Evolutionary conservation across 1,139 yeast species (phyloP), one percentile per base, ranked within the genome.

Genomic region (Trichomonascaceae sp.): DNA sequence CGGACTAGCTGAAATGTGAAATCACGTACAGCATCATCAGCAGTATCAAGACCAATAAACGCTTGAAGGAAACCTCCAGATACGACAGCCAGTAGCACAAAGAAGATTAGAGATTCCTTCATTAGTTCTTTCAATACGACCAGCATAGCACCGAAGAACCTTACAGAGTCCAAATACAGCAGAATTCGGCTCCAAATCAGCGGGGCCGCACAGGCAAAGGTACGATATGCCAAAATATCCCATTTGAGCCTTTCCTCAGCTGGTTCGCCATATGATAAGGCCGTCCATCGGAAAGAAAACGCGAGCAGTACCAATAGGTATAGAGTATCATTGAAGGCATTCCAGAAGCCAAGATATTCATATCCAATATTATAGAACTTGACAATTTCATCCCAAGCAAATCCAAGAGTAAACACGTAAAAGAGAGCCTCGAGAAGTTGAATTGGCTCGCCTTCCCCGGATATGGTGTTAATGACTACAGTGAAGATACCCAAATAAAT

Each of bases 101-200:
- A 89, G 72, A 89, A 89, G 44, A 88, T 77, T 27, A 87, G 69
- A 1, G 93, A 84, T 68, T 89, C 96, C 63, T 85, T 83, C 88
- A 89, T 84, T 87, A 89, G 85, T 57, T 85, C 85, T 63, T 87
- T 87, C 55, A 87, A 74, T 3, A 89, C 93, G 44, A 89, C 93
- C 61, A 89, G 79, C 89, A 88, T 85, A 3, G 91, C 90, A 45
- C 96, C 96, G 53, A 88, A 89, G 68, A 89, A 88, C 63, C 82
- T 79, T 60, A 85, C 83, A 3, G 93, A 85, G 67, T 89, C 96
- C 64, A 88, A 77, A 69, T 77, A 88, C 47, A 89, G 74, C 54
- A 89, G 73, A 55, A 89, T 72, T 55, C 96, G 76, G 5, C 87
- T 80, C 95, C 96, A 89, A 79, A 89, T 84, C 61, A 89, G 75